phyloP scores from a whole-genome alignment of 257 asterid genomes.

The Solanum microdontum region DNA sequence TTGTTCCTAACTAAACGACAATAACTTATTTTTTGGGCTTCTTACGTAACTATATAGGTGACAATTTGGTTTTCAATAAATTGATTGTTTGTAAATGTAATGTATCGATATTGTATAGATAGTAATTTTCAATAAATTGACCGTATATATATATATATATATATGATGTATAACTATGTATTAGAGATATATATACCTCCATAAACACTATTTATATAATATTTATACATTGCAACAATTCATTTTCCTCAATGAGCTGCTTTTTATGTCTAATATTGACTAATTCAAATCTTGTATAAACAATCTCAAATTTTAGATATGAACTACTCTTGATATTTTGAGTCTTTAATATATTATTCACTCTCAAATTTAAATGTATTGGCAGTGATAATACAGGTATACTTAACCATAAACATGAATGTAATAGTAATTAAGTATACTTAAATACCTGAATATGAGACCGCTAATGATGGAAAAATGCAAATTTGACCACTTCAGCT shows the following conservation, averaged over 20 bases:
- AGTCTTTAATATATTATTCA: neutral
- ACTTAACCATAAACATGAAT: neutral
- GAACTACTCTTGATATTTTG: neutral
- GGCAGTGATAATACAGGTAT: neutral
- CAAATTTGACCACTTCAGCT: neutral
- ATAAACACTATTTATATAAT: neutral
- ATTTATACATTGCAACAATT: neutral
- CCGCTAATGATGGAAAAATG: neutral
- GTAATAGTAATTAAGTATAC: neutral
- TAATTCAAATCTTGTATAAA: neutral
- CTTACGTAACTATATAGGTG: neutral
- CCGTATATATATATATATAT: neutral
- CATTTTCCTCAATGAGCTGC: neutral
- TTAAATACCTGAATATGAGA: neutral
- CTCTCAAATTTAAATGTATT: neutral
- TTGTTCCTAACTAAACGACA: neutral
- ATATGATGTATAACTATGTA: neutral
- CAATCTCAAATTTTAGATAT: neutral
- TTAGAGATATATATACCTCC: neutral
- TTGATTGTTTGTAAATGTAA: neutral
- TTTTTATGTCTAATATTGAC: neutral
- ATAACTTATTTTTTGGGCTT: neutral
- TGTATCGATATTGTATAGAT: too few relatives aligned
- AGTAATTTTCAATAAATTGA: neutral
- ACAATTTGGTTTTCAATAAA: too few relatives aligned